A percentile compares a stretch with the other conserved stretches of the same genome.
These are phyloP conservation scores for Theobroma cacao DNA, from an alignment of 345 rosid species.

Conservation along the genomic window DNA sequence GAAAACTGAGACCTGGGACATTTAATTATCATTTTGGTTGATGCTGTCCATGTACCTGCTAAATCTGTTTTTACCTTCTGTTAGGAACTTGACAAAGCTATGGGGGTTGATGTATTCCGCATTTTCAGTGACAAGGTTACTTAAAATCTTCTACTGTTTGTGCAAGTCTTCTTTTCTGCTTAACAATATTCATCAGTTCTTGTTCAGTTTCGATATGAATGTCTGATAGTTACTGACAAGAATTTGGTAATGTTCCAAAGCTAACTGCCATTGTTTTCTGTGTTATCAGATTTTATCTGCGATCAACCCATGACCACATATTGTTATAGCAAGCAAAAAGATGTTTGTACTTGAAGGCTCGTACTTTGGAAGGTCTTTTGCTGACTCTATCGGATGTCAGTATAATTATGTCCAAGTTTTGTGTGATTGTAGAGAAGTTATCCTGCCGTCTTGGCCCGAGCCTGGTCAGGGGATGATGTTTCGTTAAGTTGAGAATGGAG, in stretches of 20 bases:
- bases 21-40: neutral
- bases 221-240: neutral
- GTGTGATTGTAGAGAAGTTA: neutral
- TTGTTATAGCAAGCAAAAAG: neutral
- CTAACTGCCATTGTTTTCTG: neutral
- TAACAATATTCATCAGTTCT: neutral
- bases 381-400: neutral
- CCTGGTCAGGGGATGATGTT: neutral
- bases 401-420: neutral
- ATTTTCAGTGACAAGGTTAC: slow-evolving; percentile 55
- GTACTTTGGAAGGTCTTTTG: neutral
- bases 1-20: neutral
- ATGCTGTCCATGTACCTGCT: neutral
- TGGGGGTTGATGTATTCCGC: slow-evolving; percentile 46
- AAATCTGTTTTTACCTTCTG: slow-evolving; percentile 12
- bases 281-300: slow-evolving; percentile 39
- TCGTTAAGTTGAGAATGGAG: neutral
- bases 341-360: neutral
- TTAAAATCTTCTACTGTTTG: neutral
- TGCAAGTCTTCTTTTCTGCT: neutral
- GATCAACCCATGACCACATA: slow-evolving; percentile 16
- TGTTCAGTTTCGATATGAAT: neutral
- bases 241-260: neutral
- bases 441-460: neutral
- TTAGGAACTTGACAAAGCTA: slow-evolving; percentile 60